Conservation (phyloP, 2,329 filamentous ascomycete genomes). For the Parafenestella ontariensis region DNA sequence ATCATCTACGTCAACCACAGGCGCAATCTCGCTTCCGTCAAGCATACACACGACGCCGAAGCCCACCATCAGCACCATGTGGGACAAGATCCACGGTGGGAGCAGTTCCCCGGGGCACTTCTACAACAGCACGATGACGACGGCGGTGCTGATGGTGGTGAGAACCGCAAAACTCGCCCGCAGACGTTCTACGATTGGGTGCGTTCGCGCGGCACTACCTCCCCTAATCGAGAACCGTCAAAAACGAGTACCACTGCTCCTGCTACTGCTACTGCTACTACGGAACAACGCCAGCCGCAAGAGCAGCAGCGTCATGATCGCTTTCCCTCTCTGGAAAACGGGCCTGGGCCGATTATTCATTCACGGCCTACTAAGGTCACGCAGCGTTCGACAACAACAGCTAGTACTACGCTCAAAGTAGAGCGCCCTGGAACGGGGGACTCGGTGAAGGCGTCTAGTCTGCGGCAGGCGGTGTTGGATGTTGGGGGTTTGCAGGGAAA, state of each 20-base stretch:
- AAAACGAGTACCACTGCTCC: neutral
- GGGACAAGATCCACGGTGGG: too few relatives aligned
- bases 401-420: neutral
- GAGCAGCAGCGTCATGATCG: neutral
- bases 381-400: too few relatives aligned
- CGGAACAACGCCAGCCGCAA: neutral
- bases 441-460: constrained; percentile 3
- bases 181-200: constrained; percentile 4
- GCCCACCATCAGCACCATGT: too few relatives aligned
- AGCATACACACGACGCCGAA: neutral
- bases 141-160: too few relatives aligned
- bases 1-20: neutral
- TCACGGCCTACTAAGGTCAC: neutral
- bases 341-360: constrained; percentile 1
- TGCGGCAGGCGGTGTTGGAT: constrained; percentile 9
- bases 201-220: neutral
- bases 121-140: too few relatives aligned
- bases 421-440: neutral
- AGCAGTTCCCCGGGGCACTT: too few relatives aligned
- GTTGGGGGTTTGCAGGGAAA: neutral
- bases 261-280: too few relatives aligned
- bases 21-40: neutral
- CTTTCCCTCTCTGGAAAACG: constrained; percentile 3
- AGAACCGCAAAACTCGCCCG: neutral
- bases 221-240: neutral